These are phyloP conservation scores for Camelina hispida DNA, from an alignment of 345 rosid genomes.

Conservation along the genomic window DNA sequence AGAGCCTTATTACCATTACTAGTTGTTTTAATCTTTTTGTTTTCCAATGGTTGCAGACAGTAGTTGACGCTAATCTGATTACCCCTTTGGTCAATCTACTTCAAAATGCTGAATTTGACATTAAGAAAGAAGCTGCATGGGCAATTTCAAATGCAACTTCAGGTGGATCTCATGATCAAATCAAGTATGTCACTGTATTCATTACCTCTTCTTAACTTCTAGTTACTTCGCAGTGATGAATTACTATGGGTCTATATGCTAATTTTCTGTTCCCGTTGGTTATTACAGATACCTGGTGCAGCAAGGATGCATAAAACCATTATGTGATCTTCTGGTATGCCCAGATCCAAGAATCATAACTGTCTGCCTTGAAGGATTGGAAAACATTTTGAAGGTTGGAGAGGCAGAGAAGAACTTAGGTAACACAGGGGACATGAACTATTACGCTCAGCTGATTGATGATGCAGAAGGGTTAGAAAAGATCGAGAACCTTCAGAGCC, in stretches of 20 bases:
- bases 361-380: slow-evolving; percentile 61
- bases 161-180: slow-evolving; percentile 86
- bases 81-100: slow-evolving; percentile 67
- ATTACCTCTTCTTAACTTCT: neutral
- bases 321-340: slow-evolving; percentile 82
- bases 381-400: slow-evolving; percentile 80
- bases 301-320: slow-evolving; percentile 82
- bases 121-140: slow-evolving; percentile 98
- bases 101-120: slow-evolving; percentile 84
- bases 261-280: neutral
- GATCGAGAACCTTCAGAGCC: slow-evolving; percentile 83
- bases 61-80: slow-evolving; percentile 71
- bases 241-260: neutral
- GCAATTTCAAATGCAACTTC: slow-evolving; percentile 95
- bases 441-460: slow-evolving; percentile 72
- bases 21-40: neutral
- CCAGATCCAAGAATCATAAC: slow-evolving; percentile 85
- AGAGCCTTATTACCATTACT: slow-evolving; percentile 6
- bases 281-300: slow-evolving; percentile 57
- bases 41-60: slow-evolving; percentile 50
- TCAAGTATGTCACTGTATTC: slow-evolving; percentile 56
- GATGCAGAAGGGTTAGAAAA: slow-evolving; percentile 88
- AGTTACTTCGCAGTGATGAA: neutral
- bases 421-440: slow-evolving; percentile 57
- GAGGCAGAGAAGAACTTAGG: slow-evolving; percentile 75